Percentiles rank a stretch among this genome's conserved stretches.
Conservation (phyloP, 2,329 filamentous ascomycete species). For the Phoma sp. region DNA sequence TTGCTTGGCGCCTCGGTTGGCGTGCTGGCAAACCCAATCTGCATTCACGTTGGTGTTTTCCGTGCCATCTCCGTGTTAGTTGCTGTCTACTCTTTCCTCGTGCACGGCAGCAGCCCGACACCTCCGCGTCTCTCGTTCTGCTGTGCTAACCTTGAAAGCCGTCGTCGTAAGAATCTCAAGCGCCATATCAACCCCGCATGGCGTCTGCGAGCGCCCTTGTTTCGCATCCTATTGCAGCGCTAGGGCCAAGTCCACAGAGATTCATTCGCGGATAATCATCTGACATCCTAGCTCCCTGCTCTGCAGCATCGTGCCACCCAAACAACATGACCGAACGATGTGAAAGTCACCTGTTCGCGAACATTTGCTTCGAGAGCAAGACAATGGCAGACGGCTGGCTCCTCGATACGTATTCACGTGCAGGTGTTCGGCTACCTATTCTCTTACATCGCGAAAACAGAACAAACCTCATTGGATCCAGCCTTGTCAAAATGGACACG, state of each 20-base stretch:
- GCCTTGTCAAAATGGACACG: constrained; percentile 10
- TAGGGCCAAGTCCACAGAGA: neutral
- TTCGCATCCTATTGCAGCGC: constrained; percentile 1
- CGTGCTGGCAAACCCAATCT: neutral
- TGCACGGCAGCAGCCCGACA: neutral
- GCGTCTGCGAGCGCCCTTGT: neutral
- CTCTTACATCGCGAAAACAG: neutral
- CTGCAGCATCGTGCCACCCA: constrained; percentile 6
- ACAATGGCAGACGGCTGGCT: neutral
- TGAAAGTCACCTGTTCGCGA: neutral
- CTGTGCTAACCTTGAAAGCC: neutral
- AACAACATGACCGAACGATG: neutral
- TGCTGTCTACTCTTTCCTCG: neutral
- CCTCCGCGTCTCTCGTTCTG: neutral
- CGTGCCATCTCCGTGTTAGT: constrained; percentile 1
- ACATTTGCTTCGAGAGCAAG: neutral
- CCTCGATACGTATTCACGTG: neutral
- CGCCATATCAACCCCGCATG: constrained; percentile 8
- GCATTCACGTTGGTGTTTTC: neutral
- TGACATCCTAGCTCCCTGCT: neutral
- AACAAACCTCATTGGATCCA: constrained; percentile 3
- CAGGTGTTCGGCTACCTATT: neutral
- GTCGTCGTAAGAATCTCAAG: neutral
- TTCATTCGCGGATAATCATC: constrained; percentile 16
- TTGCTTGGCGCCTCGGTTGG: neutral